phyloP scores from a whole-genome alignment of 176 grass and related monocot species.

The Ananas comosus region DNA sequence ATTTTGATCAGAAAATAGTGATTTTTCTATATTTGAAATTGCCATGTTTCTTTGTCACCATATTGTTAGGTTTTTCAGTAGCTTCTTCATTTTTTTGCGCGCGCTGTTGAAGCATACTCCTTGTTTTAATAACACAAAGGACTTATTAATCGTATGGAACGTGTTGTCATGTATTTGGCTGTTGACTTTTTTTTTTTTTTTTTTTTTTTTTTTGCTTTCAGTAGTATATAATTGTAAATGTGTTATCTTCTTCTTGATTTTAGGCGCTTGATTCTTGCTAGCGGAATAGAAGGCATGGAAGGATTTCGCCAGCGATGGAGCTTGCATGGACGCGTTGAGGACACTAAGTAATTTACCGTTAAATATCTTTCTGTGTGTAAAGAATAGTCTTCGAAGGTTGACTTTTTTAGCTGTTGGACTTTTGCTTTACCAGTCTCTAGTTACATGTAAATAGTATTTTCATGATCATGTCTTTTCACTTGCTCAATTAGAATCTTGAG shows the following conservation, averaged over 20 bases:
- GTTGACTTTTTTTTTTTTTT: too few species aligned
- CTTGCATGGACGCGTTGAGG: slow-evolving; percentile 21
- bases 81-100: too few species aligned
- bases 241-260: not conserved
- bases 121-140: too few species aligned
- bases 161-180: slow-evolving; percentile 1
- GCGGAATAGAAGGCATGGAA: slow-evolving; percentile 23
- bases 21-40: not conserved
- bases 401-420: not conserved
- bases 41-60: not conserved
- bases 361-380: not conserved
- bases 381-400: not conserved
- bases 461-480: too few species aligned
- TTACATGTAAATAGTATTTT: too few species aligned
- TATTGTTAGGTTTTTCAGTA: too few species aligned
- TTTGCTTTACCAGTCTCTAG: not conserved
- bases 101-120: too few species aligned
- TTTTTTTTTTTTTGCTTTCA: not conserved
- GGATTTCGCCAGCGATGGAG: slow-evolving; percentile 25
- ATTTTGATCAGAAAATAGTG: not conserved
- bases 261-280: slow-evolving; percentile 28
- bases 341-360: slow-evolving; percentile 8
- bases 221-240: not conserved
- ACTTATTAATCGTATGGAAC: not conserved
- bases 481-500: too few species aligned